phyloP scores from a whole-genome alignment of 2,329 filamentous ascomycete genomes.

The Phialophora expanda region DNA sequence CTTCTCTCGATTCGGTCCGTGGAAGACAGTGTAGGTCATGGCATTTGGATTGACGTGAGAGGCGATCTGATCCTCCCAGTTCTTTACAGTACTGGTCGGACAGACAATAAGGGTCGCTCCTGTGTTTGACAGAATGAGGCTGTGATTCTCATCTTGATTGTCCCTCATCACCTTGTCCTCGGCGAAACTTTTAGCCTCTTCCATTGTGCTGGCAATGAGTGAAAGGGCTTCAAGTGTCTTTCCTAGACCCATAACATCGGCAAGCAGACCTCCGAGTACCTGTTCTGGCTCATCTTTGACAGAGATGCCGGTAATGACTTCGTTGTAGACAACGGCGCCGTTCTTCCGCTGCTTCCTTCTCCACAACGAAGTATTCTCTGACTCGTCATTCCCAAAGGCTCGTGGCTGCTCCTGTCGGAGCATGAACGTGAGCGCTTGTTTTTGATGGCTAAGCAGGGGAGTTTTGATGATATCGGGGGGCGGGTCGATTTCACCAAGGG shows the following conservation, averaged over 20 bases:
- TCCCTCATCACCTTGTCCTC: slow-evolving; percentile 44
- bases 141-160: slow-evolving; percentile 41
- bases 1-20: slow-evolving; percentile 76
- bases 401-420: slow-evolving; percentile 72
- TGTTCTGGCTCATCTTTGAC: slow-evolving; percentile 66
- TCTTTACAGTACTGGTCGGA: slow-evolving; percentile 86
- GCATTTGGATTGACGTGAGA: slow-evolving; percentile 71
- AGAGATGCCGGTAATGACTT: slow-evolving; percentile 80
- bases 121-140: slow-evolving; percentile 65
- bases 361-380: slow-evolving; percentile 77
- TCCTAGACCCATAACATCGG: slow-evolving; percentile 88
- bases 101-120: slow-evolving; percentile 85
- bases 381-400: slow-evolving; percentile 63
- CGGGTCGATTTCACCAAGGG: slow-evolving; percentile 75
- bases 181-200: slow-evolving; percentile 68
- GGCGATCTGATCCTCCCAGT: slow-evolving; percentile 93
- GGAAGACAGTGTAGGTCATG: slow-evolving; percentile 80
- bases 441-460: slow-evolving; percentile 80
- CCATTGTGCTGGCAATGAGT: slow-evolving; percentile 70
- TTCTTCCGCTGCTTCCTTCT: slow-evolving; percentile 63
- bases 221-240: slow-evolving; percentile 87
- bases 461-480: slow-evolving; percentile 64
- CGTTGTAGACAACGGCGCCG: slow-evolving; percentile 70
- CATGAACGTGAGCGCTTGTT: slow-evolving; percentile 89
- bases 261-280: slow-evolving; percentile 74